Percentiles rank a stretch among this genome's conserved stretches.
These are phyloP conservation scores for Ogataea hybrid DNA, from an alignment of 1,139 yeast genomes.

Conservation along the genomic window DNA sequence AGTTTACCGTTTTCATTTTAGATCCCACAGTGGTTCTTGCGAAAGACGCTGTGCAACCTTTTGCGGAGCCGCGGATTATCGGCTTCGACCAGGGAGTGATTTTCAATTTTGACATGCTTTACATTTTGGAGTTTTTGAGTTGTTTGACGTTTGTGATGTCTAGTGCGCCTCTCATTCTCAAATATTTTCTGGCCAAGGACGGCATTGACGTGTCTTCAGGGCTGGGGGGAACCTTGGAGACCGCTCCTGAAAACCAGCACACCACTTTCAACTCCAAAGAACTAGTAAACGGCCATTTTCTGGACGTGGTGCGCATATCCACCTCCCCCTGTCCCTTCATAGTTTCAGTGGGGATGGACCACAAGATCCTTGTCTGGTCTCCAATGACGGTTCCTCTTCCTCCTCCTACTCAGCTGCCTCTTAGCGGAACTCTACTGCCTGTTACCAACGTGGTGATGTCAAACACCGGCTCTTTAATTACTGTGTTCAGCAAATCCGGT, in stretches of 20 bases:
- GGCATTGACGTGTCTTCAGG: slow-evolving; percentile 13
- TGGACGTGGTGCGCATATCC: slow-evolving; percentile 61
- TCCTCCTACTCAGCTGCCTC: slow-evolving; percentile 43
- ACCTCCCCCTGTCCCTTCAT: slow-evolving; percentile 61
- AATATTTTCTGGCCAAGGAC: slow-evolving; percentile 25
- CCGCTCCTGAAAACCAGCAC: slow-evolving; percentile 10
- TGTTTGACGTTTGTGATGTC: slow-evolving; percentile 42
- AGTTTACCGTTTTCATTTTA: slow-evolving; percentile 17
- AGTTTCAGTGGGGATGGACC: slow-evolving; percentile 73
- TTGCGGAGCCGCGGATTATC: background rate
- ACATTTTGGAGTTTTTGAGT: slow-evolving; percentile 43
- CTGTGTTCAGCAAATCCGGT: slow-evolving; percentile 54
- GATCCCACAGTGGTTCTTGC: slow-evolving; percentile 31
- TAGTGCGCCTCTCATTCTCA: slow-evolving; percentile 37
- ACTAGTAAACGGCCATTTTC: slow-evolving; percentile 51
- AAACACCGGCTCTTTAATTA: slow-evolving; percentile 56
- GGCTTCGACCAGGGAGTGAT: slow-evolving; percentile 21
- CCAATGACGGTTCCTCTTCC: slow-evolving; percentile 53
- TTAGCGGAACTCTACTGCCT: slow-evolving; percentile 60
- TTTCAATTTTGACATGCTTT: slow-evolving; percentile 40
- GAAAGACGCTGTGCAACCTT: slow-evolving; percentile 1
- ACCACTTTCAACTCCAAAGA: slow-evolving; percentile 46
- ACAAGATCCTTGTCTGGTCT: slow-evolving; percentile 69
- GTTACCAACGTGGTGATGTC: slow-evolving; percentile 59
- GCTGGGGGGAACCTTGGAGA: slow-evolving; percentile 4